Evolutionary conservation across 164 flowering plant species (phyloP).

Genomic region (Macadamia tetraphylla): DNA sequence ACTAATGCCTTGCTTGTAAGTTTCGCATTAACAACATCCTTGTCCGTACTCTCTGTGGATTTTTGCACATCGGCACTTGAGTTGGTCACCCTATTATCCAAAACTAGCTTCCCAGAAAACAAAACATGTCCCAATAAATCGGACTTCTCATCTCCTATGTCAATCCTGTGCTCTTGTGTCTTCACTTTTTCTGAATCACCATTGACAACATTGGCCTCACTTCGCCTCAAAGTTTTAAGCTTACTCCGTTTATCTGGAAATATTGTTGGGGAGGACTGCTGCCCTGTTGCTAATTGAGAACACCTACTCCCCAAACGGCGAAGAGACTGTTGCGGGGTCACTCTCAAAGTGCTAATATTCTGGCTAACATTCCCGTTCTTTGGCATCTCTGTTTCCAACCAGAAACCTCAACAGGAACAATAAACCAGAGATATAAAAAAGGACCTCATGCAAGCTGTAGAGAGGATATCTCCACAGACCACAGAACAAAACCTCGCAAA

Average conservation of each 20-base stretch:
- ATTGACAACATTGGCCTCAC: conserved; percentile 21
- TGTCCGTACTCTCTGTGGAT: conserved; percentile 37
- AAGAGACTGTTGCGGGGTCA: conserved; percentile 43
- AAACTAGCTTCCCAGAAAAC: conserved; percentile 63
- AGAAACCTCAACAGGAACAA: conserved; percentile 9
- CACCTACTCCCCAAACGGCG: conserved; percentile 68
- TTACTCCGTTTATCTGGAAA: conserved; percentile 89
- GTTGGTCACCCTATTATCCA: conserved; percentile 52
- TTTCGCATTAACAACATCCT: conserved; percentile 68
- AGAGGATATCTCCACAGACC: background rate
- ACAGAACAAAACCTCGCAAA: conserved; percentile 9
- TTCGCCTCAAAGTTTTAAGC: conserved; percentile 41
- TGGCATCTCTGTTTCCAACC: conserved; percentile 43
- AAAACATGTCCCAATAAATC: conserved; percentile 77
- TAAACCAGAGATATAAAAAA: conserved; percentile 8
- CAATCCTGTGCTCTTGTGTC: conserved; percentile 78
- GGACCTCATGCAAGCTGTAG: conserved; percentile 3
- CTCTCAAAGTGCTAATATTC: conserved; percentile 41
- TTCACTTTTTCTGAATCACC: conserved; percentile 45
- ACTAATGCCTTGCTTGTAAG: conserved; percentile 89
- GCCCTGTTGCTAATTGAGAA: conserved; percentile 68
- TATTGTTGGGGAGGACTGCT: conserved; percentile 81
- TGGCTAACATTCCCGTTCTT: conserved; percentile 48
- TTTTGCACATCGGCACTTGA: conserved; percentile 33
- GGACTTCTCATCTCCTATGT: conserved; percentile 89